Evolutionary conservation across 352 stramenopile species (phyloP).

Genomic region (Pythium utonaiense): DNA sequence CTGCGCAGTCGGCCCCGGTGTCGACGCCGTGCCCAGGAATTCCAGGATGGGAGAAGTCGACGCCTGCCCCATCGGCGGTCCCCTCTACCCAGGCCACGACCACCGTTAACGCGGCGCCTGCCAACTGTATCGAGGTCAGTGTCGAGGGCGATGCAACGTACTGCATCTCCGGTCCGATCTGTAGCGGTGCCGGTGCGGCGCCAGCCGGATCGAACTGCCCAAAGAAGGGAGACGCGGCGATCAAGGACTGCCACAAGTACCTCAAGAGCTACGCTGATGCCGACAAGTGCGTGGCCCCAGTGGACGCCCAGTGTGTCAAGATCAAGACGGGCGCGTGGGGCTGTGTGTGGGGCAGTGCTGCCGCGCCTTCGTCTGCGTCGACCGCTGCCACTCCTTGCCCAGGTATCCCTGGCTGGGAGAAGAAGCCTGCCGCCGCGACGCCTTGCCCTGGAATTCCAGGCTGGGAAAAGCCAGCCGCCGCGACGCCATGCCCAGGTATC

Average conservation of each 20-base stretch:
- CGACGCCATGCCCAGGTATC: constrained; percentile 18
- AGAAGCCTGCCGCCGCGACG: constrained; percentile 15
- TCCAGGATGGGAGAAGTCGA: constrained; percentile 7
- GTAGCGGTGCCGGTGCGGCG: constrained; percentile 40
- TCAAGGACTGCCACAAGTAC: constrained; percentile 51
- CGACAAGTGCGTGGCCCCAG: constrained; percentile 45
- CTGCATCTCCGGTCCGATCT: constrained; percentile 62
- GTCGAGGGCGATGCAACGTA: constrained; percentile 73
- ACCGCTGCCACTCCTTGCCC: constrained; percentile 21
- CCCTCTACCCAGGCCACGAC: not conserved
- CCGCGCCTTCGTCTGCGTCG: not conserved
- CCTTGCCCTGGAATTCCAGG: constrained; percentile 25
- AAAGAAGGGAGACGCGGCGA: constrained; percentile 50
- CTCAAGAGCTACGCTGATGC: constrained; percentile 50
- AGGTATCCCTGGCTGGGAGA: constrained; percentile 23
- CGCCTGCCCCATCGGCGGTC: not conserved
- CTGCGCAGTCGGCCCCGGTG: not conserved
- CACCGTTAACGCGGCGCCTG: constrained; percentile 2
- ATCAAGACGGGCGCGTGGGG: constrained; percentile 73
- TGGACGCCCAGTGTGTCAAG: constrained; percentile 52
- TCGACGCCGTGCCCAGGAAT: constrained; percentile 8
- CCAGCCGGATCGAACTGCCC: constrained; percentile 48
- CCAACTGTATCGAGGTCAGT: constrained; percentile 51
- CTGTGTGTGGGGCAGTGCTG: constrained; percentile 38
- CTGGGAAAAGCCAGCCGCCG: constrained; percentile 19